Conservation (phyloP, 2,329 filamentous ascomycete genomes). For the Elsinoe arachidis region DNA sequence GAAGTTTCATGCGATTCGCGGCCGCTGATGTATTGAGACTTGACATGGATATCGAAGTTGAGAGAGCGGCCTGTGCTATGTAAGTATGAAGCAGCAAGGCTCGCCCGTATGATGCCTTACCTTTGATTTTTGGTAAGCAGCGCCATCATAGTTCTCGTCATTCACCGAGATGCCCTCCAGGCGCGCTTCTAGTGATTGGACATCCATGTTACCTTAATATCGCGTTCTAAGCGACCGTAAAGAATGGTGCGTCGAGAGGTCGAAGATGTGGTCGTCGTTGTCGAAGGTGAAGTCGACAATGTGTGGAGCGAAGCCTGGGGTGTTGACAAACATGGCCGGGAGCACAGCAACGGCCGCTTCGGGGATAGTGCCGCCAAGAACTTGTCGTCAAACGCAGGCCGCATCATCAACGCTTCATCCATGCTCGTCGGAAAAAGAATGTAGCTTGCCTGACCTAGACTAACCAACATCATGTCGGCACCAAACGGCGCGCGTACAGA, state of each 20-base stretch:
- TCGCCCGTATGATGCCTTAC: constrained; percentile 37
- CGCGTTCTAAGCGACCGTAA: background rate
- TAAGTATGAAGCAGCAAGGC: constrained; percentile 12
- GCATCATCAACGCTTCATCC: constrained; percentile 4
- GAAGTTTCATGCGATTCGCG: constrained; percentile 59
- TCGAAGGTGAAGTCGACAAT: background rate
- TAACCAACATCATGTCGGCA: constrained; percentile 32
- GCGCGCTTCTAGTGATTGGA: constrained; percentile 71
- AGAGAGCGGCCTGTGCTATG: constrained; percentile 36
- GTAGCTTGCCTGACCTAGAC: background rate
- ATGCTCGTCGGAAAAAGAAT: background rate
- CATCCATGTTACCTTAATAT: constrained; percentile 48
- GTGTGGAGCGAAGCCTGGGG: background rate
- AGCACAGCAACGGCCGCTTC: background rate
- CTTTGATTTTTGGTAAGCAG: constrained; percentile 63
- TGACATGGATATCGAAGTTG: constrained; percentile 39
- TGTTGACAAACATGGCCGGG: background rate
- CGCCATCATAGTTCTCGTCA: constrained; percentile 66
- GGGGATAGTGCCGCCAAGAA: background rate
- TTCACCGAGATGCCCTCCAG: constrained; percentile 85
- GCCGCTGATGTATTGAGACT: constrained; percentile 34
- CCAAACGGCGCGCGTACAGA: constrained; percentile 36
- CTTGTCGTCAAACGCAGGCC: background rate
- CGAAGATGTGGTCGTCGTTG: background rate
- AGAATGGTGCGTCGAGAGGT: background rate